A percentile compares a stretch with the other conserved stretches of the same genome.
Conservation (phyloP, 1,139 yeast species). For the Ogataea hybrid region DNA sequence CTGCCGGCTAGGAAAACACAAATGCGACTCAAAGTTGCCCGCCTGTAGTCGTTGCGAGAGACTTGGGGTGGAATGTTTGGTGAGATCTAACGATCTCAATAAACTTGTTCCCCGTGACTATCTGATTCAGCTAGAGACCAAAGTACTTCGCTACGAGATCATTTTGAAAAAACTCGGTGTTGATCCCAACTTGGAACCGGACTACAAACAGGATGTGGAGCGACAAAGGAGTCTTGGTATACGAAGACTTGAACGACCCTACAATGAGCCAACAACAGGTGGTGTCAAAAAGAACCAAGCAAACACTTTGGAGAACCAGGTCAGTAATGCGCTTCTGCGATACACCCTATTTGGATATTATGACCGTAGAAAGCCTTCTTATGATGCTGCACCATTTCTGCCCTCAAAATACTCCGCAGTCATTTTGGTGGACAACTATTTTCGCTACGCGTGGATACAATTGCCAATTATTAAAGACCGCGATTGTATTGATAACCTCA, state of each 20-base stretch:
- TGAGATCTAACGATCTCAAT: neutral
- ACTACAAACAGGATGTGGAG: neutral
- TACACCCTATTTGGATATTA: neutral
- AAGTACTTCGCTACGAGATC: neutral
- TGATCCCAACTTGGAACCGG: neutral
- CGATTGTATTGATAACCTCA: neutral
- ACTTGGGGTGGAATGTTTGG: neutral
- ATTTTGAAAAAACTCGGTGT: neutral
- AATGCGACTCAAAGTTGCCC: constrained; percentile 1
- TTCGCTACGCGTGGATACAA: neutral
- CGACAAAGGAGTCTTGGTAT: neutral
- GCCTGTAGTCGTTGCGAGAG: constrained; percentile 1
- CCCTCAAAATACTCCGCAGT: neutral
- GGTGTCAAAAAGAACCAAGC: neutral
- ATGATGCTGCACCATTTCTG: neutral
- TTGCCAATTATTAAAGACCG: neutral
- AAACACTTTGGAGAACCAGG: neutral
- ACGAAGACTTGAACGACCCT: neutral
- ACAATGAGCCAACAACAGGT: neutral
- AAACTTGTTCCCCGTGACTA: neutral
- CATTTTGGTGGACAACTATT: neutral
- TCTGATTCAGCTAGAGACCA: neutral
- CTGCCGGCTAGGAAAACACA: neutral
- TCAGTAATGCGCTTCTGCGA: neutral
- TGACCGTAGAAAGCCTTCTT: neutral